Conservation (phyloP, 2,329 filamentous ascomycete genomes). For the Neophaeococcomyces aloes region DNA sequence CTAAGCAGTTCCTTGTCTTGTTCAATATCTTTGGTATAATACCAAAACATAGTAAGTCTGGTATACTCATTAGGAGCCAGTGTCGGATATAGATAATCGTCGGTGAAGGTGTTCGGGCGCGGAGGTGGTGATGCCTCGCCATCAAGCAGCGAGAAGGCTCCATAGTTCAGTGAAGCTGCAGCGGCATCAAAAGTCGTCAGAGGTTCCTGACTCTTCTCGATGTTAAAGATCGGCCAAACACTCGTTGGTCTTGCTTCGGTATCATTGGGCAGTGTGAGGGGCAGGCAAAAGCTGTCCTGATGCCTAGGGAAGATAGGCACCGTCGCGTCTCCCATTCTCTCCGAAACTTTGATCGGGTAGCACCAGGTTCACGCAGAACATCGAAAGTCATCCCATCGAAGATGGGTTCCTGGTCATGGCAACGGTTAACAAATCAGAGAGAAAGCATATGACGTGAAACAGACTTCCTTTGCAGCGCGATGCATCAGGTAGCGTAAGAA, state of each 20-base stretch:
- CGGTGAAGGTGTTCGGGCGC: slow-evolving; percentile 16
- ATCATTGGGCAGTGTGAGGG: no score
- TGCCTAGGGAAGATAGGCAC: no score
- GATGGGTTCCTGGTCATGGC: no score
- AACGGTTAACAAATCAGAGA: no score
- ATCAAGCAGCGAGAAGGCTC: not conserved
- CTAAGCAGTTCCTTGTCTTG: slow-evolving; percentile 33
- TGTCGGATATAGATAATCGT: slow-evolving; percentile 28
- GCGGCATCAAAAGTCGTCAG: not conserved
- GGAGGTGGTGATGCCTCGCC: slow-evolving; percentile 1
- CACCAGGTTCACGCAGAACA: no score
- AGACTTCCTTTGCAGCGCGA: no score
- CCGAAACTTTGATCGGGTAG: no score
- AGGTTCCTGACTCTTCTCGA: not conserved
- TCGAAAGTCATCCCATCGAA: no score
- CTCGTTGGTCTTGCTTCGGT: not conserved
- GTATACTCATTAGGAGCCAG: slow-evolving; percentile 29
- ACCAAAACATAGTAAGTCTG: slow-evolving; percentile 34
- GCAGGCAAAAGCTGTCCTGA: no score
- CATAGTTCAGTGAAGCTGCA: not conserved
- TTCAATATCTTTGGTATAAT: slow-evolving; percentile 33
- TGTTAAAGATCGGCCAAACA: not conserved
- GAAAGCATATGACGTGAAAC: no score
- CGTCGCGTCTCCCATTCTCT: no score
- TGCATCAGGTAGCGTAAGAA: no score